phyloP scores from a whole-genome alignment of 2,329 filamentous ascomycete genomes.

The Calonectria pauciramosa region DNA sequence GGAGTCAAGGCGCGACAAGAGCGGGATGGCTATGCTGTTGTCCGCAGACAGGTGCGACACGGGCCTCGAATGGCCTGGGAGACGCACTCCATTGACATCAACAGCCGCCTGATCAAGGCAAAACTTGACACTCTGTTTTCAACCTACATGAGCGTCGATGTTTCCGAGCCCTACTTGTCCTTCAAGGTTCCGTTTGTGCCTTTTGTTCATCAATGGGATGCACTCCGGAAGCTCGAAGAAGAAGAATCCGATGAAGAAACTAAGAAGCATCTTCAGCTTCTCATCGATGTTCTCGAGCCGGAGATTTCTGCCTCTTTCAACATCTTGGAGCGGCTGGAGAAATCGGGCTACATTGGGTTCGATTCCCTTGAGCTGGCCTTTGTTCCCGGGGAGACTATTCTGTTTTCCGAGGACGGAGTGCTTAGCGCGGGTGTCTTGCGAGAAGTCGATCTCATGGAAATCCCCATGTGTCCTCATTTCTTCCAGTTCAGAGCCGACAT shows the following conservation, averaged over 20 bases:
- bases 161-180: neutral
- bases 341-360: neutral
- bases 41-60: neutral
- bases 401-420: neutral
- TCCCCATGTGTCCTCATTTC: neutral
- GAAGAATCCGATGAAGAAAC: neutral
- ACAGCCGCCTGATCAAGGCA: neutral
- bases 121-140: neutral
- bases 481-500: neutral
- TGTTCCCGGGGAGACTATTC: neutral
- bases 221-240: neutral
- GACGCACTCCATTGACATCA: conserved; percentile 7
- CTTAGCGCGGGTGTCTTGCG: neutral
- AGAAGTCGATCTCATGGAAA: neutral
- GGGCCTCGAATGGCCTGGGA: neutral
- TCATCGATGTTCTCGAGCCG: neutral
- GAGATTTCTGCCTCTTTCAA: neutral
- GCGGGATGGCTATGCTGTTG: neutral
- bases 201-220: conserved; percentile 23
- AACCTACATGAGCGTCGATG: neutral
- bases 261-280: neutral
- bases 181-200: conserved; percentile 6
- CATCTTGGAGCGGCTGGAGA: neutral
- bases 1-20: neutral
- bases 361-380: neutral